Evolutionary conservation across 257 asterid genomes (phyloP), one percentile per base, ranked within the genome.

Genomic region (Thymus quinquecostatus): DNA sequence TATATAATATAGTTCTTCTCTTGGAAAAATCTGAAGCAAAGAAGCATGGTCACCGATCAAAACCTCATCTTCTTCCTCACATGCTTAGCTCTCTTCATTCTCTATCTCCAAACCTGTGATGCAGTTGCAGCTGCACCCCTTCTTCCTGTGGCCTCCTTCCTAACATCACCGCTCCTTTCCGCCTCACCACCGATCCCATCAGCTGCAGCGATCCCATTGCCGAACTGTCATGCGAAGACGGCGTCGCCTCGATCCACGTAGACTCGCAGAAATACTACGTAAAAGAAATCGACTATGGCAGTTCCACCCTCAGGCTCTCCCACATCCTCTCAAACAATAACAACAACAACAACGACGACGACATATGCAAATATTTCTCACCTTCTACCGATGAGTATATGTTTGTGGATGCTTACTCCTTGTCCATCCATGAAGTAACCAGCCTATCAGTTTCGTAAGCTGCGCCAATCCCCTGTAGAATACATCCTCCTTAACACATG

Each of bases 101-200:
- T 62, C n/a, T 50, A 10, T 12, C 21, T 64, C 2, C 74, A 43
- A 32, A 30, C 70, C 14, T 70, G 30, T n/a, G 5, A 1, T 60
- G 74, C 74, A 21, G 21, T 21, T 21, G 21, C 21, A 21, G 21
- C 21, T 21, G 21, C 21, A 21, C 21, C 21, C 21, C 21, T 21
- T 21, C 21, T 21, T 21, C 21, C 21, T 21, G 21, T 21, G 21
- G 21, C 21, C 21, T 21, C 21, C 21, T 21, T 21, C 21, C 21
- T 0, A 21, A 21, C 21, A 21, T 21, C 21, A 21, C 21, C 21
- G 21, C 21, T 0, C 21, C 86, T 14, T 83, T 81, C 38, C 64
- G 91, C 10, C 75, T 89, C 51, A 82, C 69, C 47, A 41, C 48
- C 3, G 86, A 82, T 66, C 89, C 89, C 1, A 3, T 11, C 10